phyloP scores from a whole-genome alignment of 306 rosid genomes.

The Carpinus fangiana region DNA sequence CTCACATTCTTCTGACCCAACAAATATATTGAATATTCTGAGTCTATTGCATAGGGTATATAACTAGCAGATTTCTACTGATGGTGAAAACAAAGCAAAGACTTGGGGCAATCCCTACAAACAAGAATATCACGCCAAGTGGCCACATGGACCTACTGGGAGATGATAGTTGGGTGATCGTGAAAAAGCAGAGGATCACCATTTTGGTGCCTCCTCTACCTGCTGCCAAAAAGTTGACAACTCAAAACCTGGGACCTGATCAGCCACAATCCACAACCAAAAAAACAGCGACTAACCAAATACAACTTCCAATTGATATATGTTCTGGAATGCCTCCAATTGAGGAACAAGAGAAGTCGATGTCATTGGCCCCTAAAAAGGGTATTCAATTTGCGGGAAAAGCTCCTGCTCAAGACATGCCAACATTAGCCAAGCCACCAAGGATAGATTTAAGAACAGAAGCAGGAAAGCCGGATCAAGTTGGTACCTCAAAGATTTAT shows the following conservation, averaged over 20 bases:
- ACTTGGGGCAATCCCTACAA: slow-evolving; percentile 35
- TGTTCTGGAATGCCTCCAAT: slow-evolving; percentile 29
- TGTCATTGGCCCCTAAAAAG: slow-evolving; percentile 24
- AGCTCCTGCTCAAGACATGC: slow-evolving; percentile 28
- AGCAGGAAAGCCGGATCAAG: slow-evolving; percentile 36
- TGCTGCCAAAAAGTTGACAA: slow-evolving; percentile 30
- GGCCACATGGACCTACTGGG: slow-evolving; percentile 33
- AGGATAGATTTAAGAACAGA: slow-evolving; percentile 33
- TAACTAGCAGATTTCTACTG: slow-evolving; percentile 40
- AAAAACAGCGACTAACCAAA: slow-evolving; percentile 24
- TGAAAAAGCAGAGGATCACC: slow-evolving; percentile 76
- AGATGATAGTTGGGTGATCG: slow-evolving; percentile 75
- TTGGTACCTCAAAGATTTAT: slow-evolving; percentile 34
- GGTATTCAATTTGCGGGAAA: slow-evolving; percentile 23
- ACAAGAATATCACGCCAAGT: slow-evolving; percentile 30
- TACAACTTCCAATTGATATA: slow-evolving; percentile 34
- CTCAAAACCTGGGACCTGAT: slow-evolving; percentile 41
- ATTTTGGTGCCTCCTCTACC: slow-evolving; percentile 68
- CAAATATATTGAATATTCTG: slow-evolving; percentile 19
- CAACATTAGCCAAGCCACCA: slow-evolving; percentile 36
- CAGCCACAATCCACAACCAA: slow-evolving; percentile 45
- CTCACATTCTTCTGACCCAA: slow-evolving; percentile 4
- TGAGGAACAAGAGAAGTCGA: slow-evolving; percentile 40
- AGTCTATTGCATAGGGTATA: slow-evolving; percentile 19
- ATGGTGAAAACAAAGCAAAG: slow-evolving; percentile 73